phyloP scores from a whole-genome alignment of 1,284 basidiomycete species.

The Melanopsichium pennsylvanicum region DNA sequence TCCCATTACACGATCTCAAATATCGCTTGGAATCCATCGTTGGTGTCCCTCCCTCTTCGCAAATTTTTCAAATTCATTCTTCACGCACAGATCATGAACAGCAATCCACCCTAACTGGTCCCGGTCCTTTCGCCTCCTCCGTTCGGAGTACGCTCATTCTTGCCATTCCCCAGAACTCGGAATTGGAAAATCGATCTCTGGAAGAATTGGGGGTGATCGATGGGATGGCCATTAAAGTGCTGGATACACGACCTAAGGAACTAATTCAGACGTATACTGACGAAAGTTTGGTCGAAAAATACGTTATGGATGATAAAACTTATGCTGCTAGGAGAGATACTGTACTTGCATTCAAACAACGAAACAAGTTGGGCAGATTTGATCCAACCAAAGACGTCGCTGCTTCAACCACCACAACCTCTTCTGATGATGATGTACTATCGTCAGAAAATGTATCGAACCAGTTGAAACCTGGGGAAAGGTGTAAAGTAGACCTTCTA shows the following conservation, averaged over 20 bases:
- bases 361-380: conserved; percentile 88
- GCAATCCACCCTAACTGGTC: conserved; percentile 30
- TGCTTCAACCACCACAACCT: conserved; percentile 43
- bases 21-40: conserved; percentile 86
- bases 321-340: conserved; percentile 80
- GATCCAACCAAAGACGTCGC: conserved; percentile 67
- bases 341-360: conserved; percentile 87
- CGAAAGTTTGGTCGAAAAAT: conserved; percentile 86
- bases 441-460: conserved; percentile 56
- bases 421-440: neutral
- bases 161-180: conserved; percentile 69
- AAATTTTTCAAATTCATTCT: conserved; percentile 70
- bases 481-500: conserved; percentile 83
- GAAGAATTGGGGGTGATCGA: conserved; percentile 77
- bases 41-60: conserved; percentile 73
- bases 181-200: conserved; percentile 75
- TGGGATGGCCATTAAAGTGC: conserved; percentile 78
- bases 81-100: conserved; percentile 49
- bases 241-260: conserved; percentile 60
- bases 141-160: conserved; percentile 70
- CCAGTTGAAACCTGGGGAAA: conserved; percentile 73
- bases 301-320: conserved; percentile 82
- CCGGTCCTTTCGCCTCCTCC: conserved; percentile 9
- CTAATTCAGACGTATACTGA: conserved; percentile 84
- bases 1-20: conserved; percentile 68